phyloP scores from a whole-genome alignment of 495 filamentous ascomycete genomes.

The Aspergillus nanangensis region DNA sequence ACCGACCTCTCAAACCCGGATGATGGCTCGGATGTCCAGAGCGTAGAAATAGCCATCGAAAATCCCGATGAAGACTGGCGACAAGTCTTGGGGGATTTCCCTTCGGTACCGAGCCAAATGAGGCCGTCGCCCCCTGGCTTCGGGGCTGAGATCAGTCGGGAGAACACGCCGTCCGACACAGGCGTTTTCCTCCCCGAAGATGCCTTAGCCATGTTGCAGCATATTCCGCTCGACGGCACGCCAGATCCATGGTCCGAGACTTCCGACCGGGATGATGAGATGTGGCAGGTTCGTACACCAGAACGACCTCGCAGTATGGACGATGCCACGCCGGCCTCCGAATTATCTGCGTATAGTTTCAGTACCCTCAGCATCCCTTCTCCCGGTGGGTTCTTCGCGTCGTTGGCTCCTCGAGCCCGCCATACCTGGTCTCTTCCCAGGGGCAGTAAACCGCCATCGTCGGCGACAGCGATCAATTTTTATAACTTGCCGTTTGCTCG shows the following conservation, averaged over 20 bases:
- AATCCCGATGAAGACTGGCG: constrained; percentile 33
- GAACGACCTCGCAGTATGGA: constrained; percentile 37
- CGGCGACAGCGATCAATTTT: constrained; percentile 77
- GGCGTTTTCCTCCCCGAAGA: constrained; percentile 72
- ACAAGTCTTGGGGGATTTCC: constrained; percentile 34
- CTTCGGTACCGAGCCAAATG: constrained; percentile 23
- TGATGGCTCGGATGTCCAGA: constrained; percentile 18
- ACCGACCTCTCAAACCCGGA: constrained; percentile 3
- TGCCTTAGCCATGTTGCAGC: constrained; percentile 72
- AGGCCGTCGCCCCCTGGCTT: constrained; percentile 13
- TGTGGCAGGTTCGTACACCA: constrained; percentile 35
- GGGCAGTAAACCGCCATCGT: constrained; percentile 56
- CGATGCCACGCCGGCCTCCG: constrained; percentile 43
- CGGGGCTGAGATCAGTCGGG: constrained; percentile 25
- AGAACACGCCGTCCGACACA: constrained; percentile 47
- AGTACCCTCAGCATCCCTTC: constrained; percentile 79
- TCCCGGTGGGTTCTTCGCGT: constrained; percentile 86
- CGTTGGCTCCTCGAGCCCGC: constrained; percentile 63
- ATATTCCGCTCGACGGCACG: constrained; percentile 57
- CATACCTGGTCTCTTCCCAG: constrained; percentile 67
- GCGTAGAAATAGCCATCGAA: constrained; percentile 34
- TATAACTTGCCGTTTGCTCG: constrained; percentile 73
- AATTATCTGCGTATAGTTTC: constrained; percentile 50
- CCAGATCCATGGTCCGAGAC: constrained; percentile 40
- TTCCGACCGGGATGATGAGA: constrained; percentile 45